phyloP scores from a whole-genome alignment of 139 green algal genomes.

The Tetraselmis chui region DNA sequence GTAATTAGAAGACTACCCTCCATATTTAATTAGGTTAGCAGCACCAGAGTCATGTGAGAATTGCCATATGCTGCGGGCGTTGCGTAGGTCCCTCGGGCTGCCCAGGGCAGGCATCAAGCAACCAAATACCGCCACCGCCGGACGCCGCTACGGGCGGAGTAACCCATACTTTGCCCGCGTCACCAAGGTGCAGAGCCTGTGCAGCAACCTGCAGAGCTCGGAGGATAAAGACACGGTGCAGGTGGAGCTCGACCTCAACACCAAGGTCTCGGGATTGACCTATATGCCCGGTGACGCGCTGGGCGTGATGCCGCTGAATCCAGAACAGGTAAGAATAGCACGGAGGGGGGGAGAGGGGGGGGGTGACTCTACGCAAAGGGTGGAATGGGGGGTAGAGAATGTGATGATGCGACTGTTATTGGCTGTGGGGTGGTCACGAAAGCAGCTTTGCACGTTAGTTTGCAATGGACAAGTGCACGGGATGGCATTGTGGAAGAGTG shows the following conservation, averaged over 20 bases:
- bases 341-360: too few species aligned
- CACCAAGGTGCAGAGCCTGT: constrained; percentile 58
- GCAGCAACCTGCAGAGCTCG: constrained; percentile 26
- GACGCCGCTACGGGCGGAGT: constrained; percentile 18
- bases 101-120: too few species aligned
- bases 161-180: constrained; percentile 65
- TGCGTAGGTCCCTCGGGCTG: background rate
- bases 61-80: background rate
- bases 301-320: constrained; percentile 55
- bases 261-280: constrained; percentile 49
- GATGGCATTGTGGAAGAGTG: too few species aligned
- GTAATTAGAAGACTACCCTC: too few species aligned
- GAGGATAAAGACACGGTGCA: constrained; percentile 78
- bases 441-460: too few species aligned
- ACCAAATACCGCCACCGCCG: background rate
- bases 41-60: too few species aligned
- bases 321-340: background rate
- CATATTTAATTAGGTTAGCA: too few species aligned
- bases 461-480: too few species aligned
- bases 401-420: too few species aligned
- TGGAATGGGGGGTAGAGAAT: too few species aligned
- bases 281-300: constrained; percentile 81
- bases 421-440: too few species aligned
- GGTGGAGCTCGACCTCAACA: constrained; percentile 66
- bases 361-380: too few species aligned